Conservation (phyloP, 192 early-diverging fungal species). For the Chytriomyces sp. region DNA sequence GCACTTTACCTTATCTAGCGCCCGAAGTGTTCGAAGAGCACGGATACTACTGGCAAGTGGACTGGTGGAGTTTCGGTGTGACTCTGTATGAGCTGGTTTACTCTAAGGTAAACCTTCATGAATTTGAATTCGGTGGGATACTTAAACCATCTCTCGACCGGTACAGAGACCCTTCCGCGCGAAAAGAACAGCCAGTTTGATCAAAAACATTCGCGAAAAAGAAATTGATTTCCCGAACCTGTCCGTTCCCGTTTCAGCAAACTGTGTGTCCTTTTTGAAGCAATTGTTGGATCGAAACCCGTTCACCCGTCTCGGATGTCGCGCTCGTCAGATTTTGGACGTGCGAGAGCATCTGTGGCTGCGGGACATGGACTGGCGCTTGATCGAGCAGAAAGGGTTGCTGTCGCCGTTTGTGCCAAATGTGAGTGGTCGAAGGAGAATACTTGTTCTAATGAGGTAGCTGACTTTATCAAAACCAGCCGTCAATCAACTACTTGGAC, state of each 20-base stretch:
- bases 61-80: slow-evolving; percentile 87
- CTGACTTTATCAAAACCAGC: not conserved
- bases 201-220: slow-evolving; percentile 59
- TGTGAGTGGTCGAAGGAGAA: slow-evolving; percentile 27
- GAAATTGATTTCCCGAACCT: slow-evolving; percentile 62
- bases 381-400: slow-evolving; percentile 46
- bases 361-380: slow-evolving; percentile 55
- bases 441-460: no score
- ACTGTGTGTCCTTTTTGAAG: slow-evolving; percentile 37
- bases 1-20: slow-evolving; percentile 82
- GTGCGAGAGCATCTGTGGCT: slow-evolving; percentile 59
- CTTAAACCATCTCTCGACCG: slow-evolving; percentile 49
- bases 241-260: slow-evolving; percentile 5
- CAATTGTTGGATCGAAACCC: slow-evolving; percentile 76
- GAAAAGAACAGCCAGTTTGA: slow-evolving; percentile 63
- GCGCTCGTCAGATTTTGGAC: slow-evolving; percentile 67
- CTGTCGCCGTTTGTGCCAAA: slow-evolving; percentile 57
- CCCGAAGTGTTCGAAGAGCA: slow-evolving; percentile 54
- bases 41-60: slow-evolving; percentile 56
- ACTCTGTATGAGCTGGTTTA: slow-evolving; percentile 76
- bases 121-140: not conserved
- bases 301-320: slow-evolving; percentile 73
- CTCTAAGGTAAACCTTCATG: slow-evolving; percentile 64
- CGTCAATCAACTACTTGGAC: slow-evolving; percentile 68
- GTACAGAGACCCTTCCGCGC: slow-evolving; percentile 74